Base-by-base conservation (phyloP, 495 filamentous ascomycete species). In the Hypoxylon fuscum region DNA sequence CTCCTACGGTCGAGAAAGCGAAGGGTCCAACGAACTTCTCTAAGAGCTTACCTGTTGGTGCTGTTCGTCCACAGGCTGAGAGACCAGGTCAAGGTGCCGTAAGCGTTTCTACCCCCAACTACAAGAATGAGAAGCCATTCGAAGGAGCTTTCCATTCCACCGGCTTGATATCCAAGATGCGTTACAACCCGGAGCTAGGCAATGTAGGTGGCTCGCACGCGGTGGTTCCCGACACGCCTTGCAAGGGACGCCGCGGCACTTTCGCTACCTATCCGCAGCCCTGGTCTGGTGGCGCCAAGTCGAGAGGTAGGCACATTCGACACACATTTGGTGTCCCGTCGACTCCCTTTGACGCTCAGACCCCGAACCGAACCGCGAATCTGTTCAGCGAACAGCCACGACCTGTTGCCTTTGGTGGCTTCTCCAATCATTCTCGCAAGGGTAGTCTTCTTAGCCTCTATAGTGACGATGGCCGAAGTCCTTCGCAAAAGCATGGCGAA, bases 121-220 rank as follows among this genome's bases (percentile, higher is more conserved):
- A 90, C 69, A 93, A 91, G 71, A 80, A 86, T 5, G 90, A 88
- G 10, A 96, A 89, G 71, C 94, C 94, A 29, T 78, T 90, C 7
- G 90, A 91, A 27, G 88, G 88, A 15, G 94, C 92, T 9, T 97
- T 97, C 74, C 90, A 90, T 81, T 97, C 95, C 0, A 97, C 95
- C 4, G 95, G 95, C 23, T 77, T 98, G 40, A 89, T 98, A 29
- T 96, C 95, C 4, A 98, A 98, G 77, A 82, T 84, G 69, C 85
- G 84, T 55, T 79, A 81, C 35, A 81, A 85, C 54, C 79, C 79
- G 68, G 81, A 91, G 78, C 51, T 71, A 5, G 57, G 43, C 15
- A 57, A 54, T 11, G 15, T 56, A 10, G 55, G 31, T 27, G 51
- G 53, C 5, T 23, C 41, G 1, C 70, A 66, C 17, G 55, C 56